Conservation (phyloP, 345 rosid genomes). For the Sonneratia caseolaris region DNA sequence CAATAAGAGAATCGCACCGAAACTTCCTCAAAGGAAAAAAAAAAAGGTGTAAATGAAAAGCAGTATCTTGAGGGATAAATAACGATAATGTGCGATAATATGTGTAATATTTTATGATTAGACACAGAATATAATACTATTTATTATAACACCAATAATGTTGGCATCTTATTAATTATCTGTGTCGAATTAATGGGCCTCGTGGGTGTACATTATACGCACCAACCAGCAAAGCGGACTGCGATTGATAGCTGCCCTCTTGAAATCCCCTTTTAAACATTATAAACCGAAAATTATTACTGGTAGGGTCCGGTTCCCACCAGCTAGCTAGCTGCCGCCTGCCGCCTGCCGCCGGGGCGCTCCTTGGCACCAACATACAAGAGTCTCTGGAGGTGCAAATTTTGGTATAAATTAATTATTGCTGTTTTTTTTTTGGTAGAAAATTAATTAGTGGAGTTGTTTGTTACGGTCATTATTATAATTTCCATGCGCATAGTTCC, state of each 20-base stretch:
- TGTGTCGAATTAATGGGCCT: background rate
- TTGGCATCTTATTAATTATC: background rate
- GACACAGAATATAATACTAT: background rate
- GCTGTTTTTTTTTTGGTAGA: too few species aligned
- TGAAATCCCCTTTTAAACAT: background rate
- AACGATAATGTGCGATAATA: background rate
- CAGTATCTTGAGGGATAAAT: background rate
- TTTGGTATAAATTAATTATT: too few species aligned
- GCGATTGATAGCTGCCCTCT: background rate
- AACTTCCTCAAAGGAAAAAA: too few species aligned
- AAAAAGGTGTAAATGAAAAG: too few species aligned
- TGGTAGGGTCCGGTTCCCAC: background rate
- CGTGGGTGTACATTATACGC: background rate
- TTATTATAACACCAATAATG: background rate
- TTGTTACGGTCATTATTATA: too few species aligned
- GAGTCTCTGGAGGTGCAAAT: too few species aligned
- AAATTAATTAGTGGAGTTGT: too few species aligned
- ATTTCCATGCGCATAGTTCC: too few species aligned
- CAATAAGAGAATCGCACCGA: too few species aligned
- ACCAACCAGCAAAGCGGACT: background rate
- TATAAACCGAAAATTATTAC: background rate
- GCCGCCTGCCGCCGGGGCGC: background rate
- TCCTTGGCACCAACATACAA: too few species aligned
- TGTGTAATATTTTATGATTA: background rate
- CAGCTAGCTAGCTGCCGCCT: background rate